A percentile compares a stretch with the other conserved stretches of the same genome.
Evolutionary conservation across 139 green algal species (phyloP).

Genomic region (Yamagishiella unicocca): DNA sequence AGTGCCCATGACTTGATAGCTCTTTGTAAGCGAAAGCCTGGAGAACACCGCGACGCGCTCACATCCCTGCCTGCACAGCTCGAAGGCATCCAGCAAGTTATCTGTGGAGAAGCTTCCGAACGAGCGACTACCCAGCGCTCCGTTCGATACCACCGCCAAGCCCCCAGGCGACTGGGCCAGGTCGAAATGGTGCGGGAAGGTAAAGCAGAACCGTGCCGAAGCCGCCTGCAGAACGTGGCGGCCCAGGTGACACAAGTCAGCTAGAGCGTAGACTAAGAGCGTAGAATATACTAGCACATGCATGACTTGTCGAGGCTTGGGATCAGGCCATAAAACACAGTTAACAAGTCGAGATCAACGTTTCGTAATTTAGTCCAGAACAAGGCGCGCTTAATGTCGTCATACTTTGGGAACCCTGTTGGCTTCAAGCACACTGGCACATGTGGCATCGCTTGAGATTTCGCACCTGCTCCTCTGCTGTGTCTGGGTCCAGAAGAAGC

Average conservation of each 20-base stretch:
- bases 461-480: conserved; percentile 52
- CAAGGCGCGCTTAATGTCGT: too few relatives aligned
- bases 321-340: too few relatives aligned
- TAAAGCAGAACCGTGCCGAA: conserved; percentile 36
- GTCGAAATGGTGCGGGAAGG: conserved; percentile 51
- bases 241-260: too few relatives aligned
- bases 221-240: conserved; percentile 63
- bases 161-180: not conserved
- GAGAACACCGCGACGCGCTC: conserved; percentile 59
- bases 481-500: conserved; percentile 60
- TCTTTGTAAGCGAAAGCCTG: conserved; percentile 49
- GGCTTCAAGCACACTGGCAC: too few relatives aligned
- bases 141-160: not conserved
- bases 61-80: conserved; percentile 35
- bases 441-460: too few relatives aligned
- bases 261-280: too few relatives aligned
- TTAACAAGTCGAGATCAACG: too few relatives aligned
- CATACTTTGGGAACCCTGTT: too few relatives aligned
- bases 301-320: too few relatives aligned
- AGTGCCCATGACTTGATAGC: conserved; percentile 23
- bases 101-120: conserved; percentile 29
- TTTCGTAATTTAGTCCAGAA: too few relatives aligned
- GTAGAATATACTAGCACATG: too few relatives aligned
- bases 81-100: conserved; percentile 40
- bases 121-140: conserved; percentile 12